Percentiles rank a stretch among this genome's conserved stretches.
phyloP scores from a whole-genome alignment of 495 filamentous ascomycete species.

The Penicillium ochrochloron region DNA sequence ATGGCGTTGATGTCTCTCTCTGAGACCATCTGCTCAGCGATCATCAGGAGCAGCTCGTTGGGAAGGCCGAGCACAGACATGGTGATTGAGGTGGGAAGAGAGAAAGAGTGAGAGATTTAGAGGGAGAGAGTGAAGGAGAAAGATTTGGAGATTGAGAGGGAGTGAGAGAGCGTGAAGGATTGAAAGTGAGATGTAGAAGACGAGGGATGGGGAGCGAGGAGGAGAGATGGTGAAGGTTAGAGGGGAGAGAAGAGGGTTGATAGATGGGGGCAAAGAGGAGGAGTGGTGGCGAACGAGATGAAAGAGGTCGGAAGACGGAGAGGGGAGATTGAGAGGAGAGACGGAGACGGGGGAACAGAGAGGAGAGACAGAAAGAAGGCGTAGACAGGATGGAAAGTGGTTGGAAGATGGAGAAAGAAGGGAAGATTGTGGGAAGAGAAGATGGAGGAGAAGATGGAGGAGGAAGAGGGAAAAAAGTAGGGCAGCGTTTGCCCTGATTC shows the following conservation, averaged over 20 bases:
- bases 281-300: too few species aligned
- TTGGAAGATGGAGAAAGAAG: too few species aligned
- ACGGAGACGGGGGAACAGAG: too few species aligned
- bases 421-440: too few species aligned
- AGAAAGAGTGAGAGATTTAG: neutral
- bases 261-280: too few species aligned
- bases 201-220: neutral
- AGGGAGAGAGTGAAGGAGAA: neutral
- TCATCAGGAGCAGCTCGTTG: neutral
- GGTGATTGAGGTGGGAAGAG: neutral
- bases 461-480: too few species aligned
- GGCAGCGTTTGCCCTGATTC: too few species aligned
- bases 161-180: neutral
- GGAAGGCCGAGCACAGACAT: neutral
- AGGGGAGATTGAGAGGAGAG: too few species aligned
- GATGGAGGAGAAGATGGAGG: too few species aligned
- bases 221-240: neutral
- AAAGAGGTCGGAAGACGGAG: too few species aligned
- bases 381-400: too few species aligned
- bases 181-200: neutral
- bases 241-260: neutral
- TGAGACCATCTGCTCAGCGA: neutral
- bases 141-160: neutral
- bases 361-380: too few species aligned
- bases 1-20: neutral